A percentile compares a stretch with the other conserved stretches of the same genome.
Conservation (phyloP, 1,284 basidiomycete genomes). For the Boletus semigastroideus region DNA sequence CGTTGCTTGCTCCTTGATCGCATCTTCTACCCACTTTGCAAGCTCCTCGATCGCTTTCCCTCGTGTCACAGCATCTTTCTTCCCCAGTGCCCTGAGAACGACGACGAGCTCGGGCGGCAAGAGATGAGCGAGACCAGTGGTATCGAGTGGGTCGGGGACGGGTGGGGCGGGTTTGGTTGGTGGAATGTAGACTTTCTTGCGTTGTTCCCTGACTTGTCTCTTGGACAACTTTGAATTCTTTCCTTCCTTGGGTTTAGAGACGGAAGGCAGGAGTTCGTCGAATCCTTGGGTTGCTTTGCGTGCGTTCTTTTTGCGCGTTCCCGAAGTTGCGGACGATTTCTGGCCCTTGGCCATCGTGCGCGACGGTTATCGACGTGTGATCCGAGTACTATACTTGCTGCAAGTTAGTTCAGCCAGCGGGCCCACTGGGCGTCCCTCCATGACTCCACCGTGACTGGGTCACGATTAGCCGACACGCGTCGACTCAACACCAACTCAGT, state of each 20-base stretch:
- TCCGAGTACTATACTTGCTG: not conserved
- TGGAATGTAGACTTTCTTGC: conserved; percentile 80
- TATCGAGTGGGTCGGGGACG: conserved; percentile 89
- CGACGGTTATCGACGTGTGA: conserved; percentile 1
- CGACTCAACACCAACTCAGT: no score
- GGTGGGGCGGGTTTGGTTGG: conserved; percentile 85
- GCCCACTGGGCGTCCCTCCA: not conserved
- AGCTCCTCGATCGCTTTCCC: conserved; percentile 87
- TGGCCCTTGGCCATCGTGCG: conserved; percentile 47
- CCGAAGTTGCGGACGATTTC: conserved; percentile 76
- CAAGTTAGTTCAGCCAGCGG: not conserved
- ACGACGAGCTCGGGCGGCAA: conserved; percentile 85
- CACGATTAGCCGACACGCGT: no score
- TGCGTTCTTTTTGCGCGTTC: conserved; percentile 84
- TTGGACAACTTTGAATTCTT: conserved; percentile 47
- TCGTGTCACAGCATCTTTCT: conserved; percentile 92
- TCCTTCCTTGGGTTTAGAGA: conserved; percentile 43
- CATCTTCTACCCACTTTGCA: conserved; percentile 64
- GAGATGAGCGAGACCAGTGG: conserved; percentile 75
- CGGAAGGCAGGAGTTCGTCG: conserved; percentile 13
- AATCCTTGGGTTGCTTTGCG: conserved; percentile 51
- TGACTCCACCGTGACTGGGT: not conserved
- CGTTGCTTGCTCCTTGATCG: conserved; percentile 43
- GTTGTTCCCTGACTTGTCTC: conserved; percentile 66
- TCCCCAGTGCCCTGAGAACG: conserved; percentile 78